Base-by-base conservation (phyloP, 2,329 filamentous ascomycete genomes). In the Ceratocystiopsis brevicomis region DNA sequence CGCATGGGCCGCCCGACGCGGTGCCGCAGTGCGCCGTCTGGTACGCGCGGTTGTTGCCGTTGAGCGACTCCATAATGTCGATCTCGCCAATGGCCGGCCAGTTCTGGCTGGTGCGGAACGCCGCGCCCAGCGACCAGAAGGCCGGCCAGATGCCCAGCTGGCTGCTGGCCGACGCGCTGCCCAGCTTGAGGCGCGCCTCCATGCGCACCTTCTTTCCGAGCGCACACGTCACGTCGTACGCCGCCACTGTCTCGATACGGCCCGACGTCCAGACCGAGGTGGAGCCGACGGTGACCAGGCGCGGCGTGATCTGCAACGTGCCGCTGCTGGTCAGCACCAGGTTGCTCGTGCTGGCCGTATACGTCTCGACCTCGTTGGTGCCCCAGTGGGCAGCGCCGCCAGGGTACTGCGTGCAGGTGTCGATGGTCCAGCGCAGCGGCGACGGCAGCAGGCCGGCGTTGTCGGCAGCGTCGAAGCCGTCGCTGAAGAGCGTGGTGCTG, bases 361-460 rank as follows among this genome's bases (percentile, higher is more conserved):
- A 69, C 1, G 56, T 59, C 52, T 70, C 56, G 16, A 63, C 55
- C 51, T 70, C 67, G 45, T 60, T 58, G 4, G 67, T 71, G 40
- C 67, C 66, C 66, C 67, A 70, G 47, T 62, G 56, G 9, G 53
- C 43, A 0, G 65, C 53, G 1, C 66, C 66, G n/a, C 61, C 61
- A 1, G 63, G 57, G 48, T 70, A 71, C 11, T 51, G 48, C 0
- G 63, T 68, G 40, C 67, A 67, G n/a, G 55, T 52, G 47, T 64
- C 59, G 41, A 61, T 48, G 30, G 57, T 55, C 66, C 66, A 70
- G 51, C 63, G 66, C 14, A 54, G 52, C 19, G 53, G 38, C 35
- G 59, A 58, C 3, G 62, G 60, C 5, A 59, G 55, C 10, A 55
- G 49, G 25, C 54, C 54, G 10, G 54, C 52, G 25, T 30, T 11